Evolutionary conservation across 768 basidiomycete species (phyloP).

Genomic region (Collybia nuda): DNA sequence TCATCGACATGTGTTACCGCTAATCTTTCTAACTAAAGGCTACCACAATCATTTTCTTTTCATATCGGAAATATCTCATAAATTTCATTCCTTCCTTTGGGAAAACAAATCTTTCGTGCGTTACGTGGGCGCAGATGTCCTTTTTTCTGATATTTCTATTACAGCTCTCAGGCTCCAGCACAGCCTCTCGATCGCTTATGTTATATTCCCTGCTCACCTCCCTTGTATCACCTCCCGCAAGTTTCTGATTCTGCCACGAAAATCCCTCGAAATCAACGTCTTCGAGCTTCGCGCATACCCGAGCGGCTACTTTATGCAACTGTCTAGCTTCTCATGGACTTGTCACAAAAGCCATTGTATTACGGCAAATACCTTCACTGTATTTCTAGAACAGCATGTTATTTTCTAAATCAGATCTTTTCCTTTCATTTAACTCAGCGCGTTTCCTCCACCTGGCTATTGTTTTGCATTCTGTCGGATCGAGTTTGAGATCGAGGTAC

Average conservation of each 20-base stretch:
- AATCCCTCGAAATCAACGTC: slow-evolving; percentile 1
- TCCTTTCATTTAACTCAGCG: no score
- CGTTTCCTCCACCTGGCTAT: no score
- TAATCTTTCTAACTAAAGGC: neutral
- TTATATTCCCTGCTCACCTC: neutral
- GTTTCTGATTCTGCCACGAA: neutral
- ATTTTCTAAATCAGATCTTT: neutral
- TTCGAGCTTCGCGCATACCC: slow-evolving; percentile 45
- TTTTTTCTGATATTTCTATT: neutral
- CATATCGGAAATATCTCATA: neutral
- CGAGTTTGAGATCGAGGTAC: no score
- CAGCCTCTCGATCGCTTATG: neutral
- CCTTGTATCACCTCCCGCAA: neutral
- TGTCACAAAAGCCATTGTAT: no score
- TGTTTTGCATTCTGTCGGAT: no score
- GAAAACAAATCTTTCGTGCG: neutral
- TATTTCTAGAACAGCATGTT: slow-evolving; percentile 7
- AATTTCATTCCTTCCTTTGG: neutral
- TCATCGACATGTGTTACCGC: no score
- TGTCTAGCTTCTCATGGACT: neutral
- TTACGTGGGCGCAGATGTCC: neutral
- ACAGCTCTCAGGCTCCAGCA: neutral
- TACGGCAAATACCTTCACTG: no score
- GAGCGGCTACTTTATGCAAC: slow-evolving; percentile 38
- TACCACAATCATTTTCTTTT: neutral